phyloP scores from a whole-genome alignment of 805 yeast genomes.

The Phaffomyces opuntiae region DNA sequence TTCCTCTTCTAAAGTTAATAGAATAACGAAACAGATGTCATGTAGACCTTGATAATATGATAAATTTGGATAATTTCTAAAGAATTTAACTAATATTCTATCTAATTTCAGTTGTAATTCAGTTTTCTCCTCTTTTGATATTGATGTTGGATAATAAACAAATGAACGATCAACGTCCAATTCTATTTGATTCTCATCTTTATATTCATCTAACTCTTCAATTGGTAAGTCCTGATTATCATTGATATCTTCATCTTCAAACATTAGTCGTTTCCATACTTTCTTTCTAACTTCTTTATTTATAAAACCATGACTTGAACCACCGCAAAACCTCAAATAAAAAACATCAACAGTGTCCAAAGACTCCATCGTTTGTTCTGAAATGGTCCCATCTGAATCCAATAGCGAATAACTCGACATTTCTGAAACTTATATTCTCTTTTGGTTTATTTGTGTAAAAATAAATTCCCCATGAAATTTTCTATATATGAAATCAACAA shows the following conservation, averaged over 20 bases:
- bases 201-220: slow-evolving; percentile 20
- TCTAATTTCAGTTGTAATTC: slow-evolving; percentile 20
- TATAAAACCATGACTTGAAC: slow-evolving; percentile 43
- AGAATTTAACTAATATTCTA: slow-evolving; percentile 41
- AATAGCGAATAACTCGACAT: too few relatives aligned
- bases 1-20: slow-evolving; percentile 41
- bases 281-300: slow-evolving; percentile 30
- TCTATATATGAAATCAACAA: too few relatives aligned
- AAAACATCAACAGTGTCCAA: too few relatives aligned
- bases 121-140: slow-evolving; percentile 15
- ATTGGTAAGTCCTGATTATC: too few relatives aligned
- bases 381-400: background rate
- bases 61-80: slow-evolving; percentile 54
- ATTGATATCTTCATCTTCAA: too few relatives aligned
- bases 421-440: too few relatives aligned
- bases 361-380: too few relatives aligned
- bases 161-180: slow-evolving; percentile 76
- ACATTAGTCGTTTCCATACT: slow-evolving; percentile 1
- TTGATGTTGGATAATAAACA: slow-evolving; percentile 29
- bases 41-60: slow-evolving; percentile 91
- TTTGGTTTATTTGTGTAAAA: too few relatives aligned
- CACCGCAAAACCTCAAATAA: slow-evolving; percentile 19
- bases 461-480: too few relatives aligned
- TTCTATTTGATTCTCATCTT: slow-evolving; percentile 71
- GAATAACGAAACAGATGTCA: slow-evolving; percentile 67